phyloP scores from a whole-genome alignment of 1,139 yeast genomes.

The Saccharomyces pastorianus region DNA sequence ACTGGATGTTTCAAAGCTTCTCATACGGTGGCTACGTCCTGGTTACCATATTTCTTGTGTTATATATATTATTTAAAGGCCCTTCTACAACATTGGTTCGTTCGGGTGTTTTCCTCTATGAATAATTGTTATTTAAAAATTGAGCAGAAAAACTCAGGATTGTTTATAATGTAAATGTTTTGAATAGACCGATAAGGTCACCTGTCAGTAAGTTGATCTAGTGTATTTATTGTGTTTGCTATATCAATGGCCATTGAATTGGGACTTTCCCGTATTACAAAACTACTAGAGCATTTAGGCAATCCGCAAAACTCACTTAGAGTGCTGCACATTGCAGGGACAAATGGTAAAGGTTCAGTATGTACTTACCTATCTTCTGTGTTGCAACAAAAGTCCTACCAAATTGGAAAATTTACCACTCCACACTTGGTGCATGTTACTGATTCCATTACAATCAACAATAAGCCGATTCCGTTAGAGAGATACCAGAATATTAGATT shows the following conservation, averaged over 20 bases:
- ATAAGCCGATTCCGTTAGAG: constrained; percentile 42
- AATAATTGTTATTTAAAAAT: not conserved
- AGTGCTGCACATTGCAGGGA: constrained; percentile 82
- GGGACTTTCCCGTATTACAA: constrained; percentile 55
- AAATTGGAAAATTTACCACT: constrained; percentile 68
- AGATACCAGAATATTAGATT: constrained; percentile 42
- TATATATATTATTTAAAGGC: not conserved
- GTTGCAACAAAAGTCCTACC: constrained; percentile 38
- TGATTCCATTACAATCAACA: constrained; percentile 67
- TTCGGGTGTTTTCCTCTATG: not conserved
- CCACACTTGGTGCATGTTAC: constrained; percentile 71
- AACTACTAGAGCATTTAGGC: constrained; percentile 52
- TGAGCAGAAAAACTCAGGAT: not conserved
- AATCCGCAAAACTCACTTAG: constrained; percentile 58
- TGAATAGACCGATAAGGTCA: not conserved
- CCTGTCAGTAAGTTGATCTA: not conserved
- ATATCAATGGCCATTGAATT: constrained; percentile 44
- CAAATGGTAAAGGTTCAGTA: constrained; percentile 91
- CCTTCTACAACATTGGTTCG: not conserved
- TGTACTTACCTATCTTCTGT: constrained; percentile 68
- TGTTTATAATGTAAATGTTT: not conserved
- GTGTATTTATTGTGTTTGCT: not conserved
- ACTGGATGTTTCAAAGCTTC: not conserved
- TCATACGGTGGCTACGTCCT: not conserved
- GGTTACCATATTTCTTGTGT: not conserved